A percentile compares a stretch with the other conserved stretches of the same genome.
Evolutionary conservation across 2,329 filamentous ascomycete species (phyloP).

Genomic region (Ophioceras dolichostomum): DNA sequence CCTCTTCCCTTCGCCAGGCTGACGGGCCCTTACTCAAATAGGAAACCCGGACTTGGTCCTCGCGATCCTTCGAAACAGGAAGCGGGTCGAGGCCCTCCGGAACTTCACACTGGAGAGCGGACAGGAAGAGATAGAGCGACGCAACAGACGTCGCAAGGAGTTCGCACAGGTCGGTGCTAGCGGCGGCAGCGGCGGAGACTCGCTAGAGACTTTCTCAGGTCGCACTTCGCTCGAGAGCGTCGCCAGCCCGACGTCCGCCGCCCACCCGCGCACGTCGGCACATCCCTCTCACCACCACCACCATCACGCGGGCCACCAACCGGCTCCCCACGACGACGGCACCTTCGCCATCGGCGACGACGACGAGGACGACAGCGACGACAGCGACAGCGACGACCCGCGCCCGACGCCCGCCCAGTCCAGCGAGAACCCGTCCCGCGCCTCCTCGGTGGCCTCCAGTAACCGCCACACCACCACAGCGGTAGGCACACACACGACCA

Average conservation of each 20-base stretch:
- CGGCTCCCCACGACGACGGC: conserved; percentile 62
- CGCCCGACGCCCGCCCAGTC: conserved; percentile 47
- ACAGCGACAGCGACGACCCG: conserved; percentile 34
- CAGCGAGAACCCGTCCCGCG: conserved; percentile 48
- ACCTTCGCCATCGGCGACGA: conserved; percentile 85
- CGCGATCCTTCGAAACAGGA: conserved; percentile 65
- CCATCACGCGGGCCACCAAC: too few species aligned
- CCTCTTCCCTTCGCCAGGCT: too few species aligned
- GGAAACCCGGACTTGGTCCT: conserved; percentile 76
- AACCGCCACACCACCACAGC: neutral
- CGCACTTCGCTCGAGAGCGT: conserved; percentile 57
- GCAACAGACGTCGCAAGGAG: conserved; percentile 60
- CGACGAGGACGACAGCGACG: conserved; percentile 57
- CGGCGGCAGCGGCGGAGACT: conserved; percentile 33
- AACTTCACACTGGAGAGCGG: conserved; percentile 87
- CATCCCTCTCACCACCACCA: conserved; percentile 19
- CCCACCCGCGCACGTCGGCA: conserved; percentile 42
- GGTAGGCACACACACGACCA: conserved; percentile 12
- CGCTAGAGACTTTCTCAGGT: conserved; percentile 33
- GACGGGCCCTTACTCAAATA: too few species aligned
- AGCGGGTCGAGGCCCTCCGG: conserved; percentile 72
- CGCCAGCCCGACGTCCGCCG: conserved; percentile 45
- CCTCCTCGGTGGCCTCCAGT: conserved; percentile 52
- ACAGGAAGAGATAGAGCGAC: conserved; percentile 78
- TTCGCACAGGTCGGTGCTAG: too few species aligned